A percentile compares a stretch with the other conserved stretches of the same genome.
phyloP scores from a whole-genome alignment of 2,329 filamentous ascomycete genomes.

The Nemania serpens region DNA sequence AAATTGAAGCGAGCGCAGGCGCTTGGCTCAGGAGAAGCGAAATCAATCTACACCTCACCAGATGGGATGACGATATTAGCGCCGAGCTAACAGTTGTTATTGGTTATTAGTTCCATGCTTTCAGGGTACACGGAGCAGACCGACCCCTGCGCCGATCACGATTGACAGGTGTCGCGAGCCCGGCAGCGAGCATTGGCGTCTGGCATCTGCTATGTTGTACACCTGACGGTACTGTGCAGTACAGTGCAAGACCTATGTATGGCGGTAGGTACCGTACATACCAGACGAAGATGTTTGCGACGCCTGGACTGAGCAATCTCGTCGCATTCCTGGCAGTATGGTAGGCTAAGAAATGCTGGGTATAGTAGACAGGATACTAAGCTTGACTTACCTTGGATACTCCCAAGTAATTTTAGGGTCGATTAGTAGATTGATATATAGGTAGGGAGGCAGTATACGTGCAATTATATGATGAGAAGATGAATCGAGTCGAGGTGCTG shows the following conservation, averaged over 20 bases:
- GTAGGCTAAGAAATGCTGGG: no score
- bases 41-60: neutral
- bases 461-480: neutral
- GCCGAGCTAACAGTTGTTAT: slow-evolving; percentile 9
- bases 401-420: no score
- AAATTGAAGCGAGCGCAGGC: slow-evolving; percentile 12
- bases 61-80: slow-evolving; percentile 19
- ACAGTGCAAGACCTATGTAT: no score
- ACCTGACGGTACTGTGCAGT: no score
- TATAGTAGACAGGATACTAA: neutral
- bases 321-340: no score
- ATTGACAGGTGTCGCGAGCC: neutral
- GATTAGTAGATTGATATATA: no score
- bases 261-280: no score
- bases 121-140: slow-evolving; percentile 5
- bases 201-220: neutral
- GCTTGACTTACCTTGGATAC: no score
- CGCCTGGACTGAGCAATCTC: no score
- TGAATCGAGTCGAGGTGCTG: neutral
- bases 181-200: neutral
- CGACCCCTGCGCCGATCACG: slow-evolving; percentile 36
- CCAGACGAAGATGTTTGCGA: no score
- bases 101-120: neutral
- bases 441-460: neutral
- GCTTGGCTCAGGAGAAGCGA: slow-evolving; percentile 7